phyloP scores from a whole-genome alignment of 768 basidiomycete genomes.

The Calocybe indica region DNA sequence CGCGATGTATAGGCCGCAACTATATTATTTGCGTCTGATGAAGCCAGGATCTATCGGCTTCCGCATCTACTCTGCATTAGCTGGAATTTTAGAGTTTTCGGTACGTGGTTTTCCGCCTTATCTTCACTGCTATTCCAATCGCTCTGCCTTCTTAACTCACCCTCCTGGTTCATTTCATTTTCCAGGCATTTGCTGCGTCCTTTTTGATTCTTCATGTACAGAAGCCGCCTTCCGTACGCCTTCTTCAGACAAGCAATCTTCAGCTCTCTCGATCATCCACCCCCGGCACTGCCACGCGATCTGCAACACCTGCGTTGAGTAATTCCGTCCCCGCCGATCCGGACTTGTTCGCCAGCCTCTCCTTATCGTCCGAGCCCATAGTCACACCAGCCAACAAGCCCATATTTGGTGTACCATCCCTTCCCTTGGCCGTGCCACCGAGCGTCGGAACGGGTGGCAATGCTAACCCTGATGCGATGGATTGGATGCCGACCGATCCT shows the following conservation, averaged over 20 bases:
- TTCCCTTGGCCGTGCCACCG: conserved; percentile 27
- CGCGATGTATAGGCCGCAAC: conserved; percentile 32
- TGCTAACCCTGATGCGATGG: conserved; percentile 31
- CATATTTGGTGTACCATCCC: conserved; percentile 68
- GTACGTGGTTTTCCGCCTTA: conserved; percentile 32
- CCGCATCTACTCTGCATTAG: conserved; percentile 41
- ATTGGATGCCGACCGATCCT: conserved; percentile 62
- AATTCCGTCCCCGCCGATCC: conserved; percentile 32
- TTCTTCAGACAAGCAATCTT: conserved; percentile 53
- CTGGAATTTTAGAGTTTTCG: conserved; percentile 44
- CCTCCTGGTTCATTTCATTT: background rate
- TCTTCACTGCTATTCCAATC: background rate
- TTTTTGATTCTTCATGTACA: conserved; percentile 54
- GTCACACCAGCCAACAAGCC: conserved; percentile 36
- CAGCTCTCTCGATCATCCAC: conserved; percentile 30
- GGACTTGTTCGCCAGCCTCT: conserved; percentile 56
- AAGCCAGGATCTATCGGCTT: conserved; percentile 28
- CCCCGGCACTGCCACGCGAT: conserved; percentile 36
- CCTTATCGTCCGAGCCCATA: conserved; percentile 61
- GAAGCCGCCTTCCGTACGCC: conserved; percentile 64
- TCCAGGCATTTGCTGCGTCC: conserved; percentile 47
- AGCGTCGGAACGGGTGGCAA: conserved; percentile 5
- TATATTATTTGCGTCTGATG: conserved; percentile 30
- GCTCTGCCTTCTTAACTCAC: background rate
- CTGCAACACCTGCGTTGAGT: conserved; percentile 10